Evolutionary conservation across 2,329 filamentous ascomycete species (phyloP).

Genomic region (Fusarium sp.): DNA sequence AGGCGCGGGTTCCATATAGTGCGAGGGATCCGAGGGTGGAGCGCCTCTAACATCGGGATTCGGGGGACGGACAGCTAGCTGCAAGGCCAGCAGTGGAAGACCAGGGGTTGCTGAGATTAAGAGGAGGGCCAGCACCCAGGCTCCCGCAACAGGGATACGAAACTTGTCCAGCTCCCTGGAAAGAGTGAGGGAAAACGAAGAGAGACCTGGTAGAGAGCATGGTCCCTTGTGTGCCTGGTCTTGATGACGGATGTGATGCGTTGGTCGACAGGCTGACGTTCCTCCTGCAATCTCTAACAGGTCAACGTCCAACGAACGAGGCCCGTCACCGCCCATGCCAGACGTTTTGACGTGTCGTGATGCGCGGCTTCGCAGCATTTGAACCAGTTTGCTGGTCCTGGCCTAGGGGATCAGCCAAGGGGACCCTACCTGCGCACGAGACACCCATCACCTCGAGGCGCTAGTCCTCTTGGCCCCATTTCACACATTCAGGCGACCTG

Average conservation of each 20-base stretch:
- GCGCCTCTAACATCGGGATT: slow-evolving; percentile 15
- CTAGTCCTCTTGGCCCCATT: slow-evolving; percentile 36
- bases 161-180: slow-evolving; percentile 32
- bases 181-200: not conserved
- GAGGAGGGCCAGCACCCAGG: slow-evolving; percentile 31
- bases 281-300: slow-evolving; percentile 26
- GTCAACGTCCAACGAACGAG: not conserved
- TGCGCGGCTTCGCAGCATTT: slow-evolving; percentile 16
- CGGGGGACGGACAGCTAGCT: not conserved
- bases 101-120: slow-evolving; percentile 40
- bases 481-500: slow-evolving; percentile 19
- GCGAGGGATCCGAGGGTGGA: slow-evolving; percentile 33
- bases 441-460: slow-evolving; percentile 26
- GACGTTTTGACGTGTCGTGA: slow-evolving; percentile 1
- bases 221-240: slow-evolving; percentile 1
- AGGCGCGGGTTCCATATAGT: slow-evolving; percentile 22
- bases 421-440: slow-evolving; percentile 33
- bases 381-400: slow-evolving; percentile 27
- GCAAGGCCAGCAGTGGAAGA: slow-evolving; percentile 25
- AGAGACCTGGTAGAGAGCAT: slow-evolving; percentile 5
- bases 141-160: slow-evolving; percentile 38
- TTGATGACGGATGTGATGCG: slow-evolving; percentile 16
- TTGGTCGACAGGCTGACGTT: slow-evolving; percentile 22
- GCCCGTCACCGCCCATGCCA: not conserved
- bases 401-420: slow-evolving; percentile 33